Evolutionary conservation across 169 alveolate genomes (phyloP), one percentile per base, ranked within the genome.

Genomic region (Plasmodium adleri): DNA sequence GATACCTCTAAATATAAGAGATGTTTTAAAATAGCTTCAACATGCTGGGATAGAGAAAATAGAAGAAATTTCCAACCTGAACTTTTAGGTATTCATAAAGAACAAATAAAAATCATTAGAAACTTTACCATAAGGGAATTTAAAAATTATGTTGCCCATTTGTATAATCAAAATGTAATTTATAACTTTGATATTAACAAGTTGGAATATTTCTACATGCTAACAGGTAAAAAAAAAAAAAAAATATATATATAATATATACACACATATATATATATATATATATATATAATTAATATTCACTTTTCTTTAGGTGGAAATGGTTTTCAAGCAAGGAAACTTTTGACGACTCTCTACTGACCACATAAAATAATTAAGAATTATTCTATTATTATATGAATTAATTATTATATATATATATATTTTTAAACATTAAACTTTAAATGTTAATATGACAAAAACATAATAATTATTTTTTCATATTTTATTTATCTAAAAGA

Each of bases 201-300:
- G 70, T 88, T 92, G 80, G 93, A 87, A 71, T 94, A 94, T 74
- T 94, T 88, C 83, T 94, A 94, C 95, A 94, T 94, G 96, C 63
- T 94, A 24, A 92, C 96, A 87, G 96, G 96, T 86, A 15, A 24
- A 9, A 49, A 45, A 15, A 24, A 9, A 49, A 45, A 5, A 32
- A 5, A 5, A 5, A 6, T 32, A 3, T 32, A 32, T 32, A 32
- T 39, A 39, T 39, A 5, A 39, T 39, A 39, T 39, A 39, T 10
- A 13, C 10, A 13, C 1, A 24, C 10, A 26, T 50, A 32, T 13
- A 28, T 9, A 5, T 45, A 39, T 28, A 22, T 62, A 22, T 0
- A 49, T 50, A 50, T 24, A 9, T 5, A 60, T 39, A 60, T 10
- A 24, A 13, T 54, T 1, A 13, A 17, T 70, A 20, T 60, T 64